These are phyloP conservation scores for Nepenthes mirabilis DNA, from an alignment of 148 eudicot genomes.

Conservation along the genomic window DNA sequence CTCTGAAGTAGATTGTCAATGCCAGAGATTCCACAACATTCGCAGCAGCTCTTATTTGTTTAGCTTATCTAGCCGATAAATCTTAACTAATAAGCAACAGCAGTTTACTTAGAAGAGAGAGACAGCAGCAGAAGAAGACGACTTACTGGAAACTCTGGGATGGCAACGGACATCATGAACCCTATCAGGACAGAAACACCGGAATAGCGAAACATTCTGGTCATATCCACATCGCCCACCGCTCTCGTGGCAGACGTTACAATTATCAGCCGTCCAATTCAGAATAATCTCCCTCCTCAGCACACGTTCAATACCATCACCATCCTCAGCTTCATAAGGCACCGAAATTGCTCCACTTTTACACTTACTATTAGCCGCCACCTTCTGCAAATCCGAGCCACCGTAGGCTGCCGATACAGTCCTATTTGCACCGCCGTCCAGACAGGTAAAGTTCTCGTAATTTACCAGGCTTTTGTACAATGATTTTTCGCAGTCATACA, in stretches of 20 bases:
- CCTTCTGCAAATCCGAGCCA: neutral
- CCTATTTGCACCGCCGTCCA: neutral
- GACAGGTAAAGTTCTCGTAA: neutral
- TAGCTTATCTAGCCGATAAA: too few species aligned
- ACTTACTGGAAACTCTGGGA: neutral
- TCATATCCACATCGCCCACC: conserved; percentile 7
- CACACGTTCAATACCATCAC: neutral
- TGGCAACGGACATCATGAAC: neutral
- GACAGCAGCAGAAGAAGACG: too few species aligned
- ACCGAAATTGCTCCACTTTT: neutral
- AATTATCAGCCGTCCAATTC: conserved; percentile 2
- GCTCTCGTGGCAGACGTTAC: conserved; percentile 2
- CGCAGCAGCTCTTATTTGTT: too few species aligned
- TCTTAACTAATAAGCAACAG: neutral
- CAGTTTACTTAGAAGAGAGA: neutral
- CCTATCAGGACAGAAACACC: conserved; percentile 7
- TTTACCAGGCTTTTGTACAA: neutral
- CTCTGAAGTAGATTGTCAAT: too few species aligned
- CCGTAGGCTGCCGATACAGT: neutral
- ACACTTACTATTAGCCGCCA: neutral
- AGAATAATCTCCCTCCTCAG: conserved; percentile 2
- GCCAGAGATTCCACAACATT: too few species aligned
- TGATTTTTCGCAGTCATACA: neutral
- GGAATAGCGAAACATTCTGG: neutral
- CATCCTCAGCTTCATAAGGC: neutral